phyloP scores from a whole-genome alignment of 345 rosid genomes.

The Melaleuca quinquenervia region DNA sequence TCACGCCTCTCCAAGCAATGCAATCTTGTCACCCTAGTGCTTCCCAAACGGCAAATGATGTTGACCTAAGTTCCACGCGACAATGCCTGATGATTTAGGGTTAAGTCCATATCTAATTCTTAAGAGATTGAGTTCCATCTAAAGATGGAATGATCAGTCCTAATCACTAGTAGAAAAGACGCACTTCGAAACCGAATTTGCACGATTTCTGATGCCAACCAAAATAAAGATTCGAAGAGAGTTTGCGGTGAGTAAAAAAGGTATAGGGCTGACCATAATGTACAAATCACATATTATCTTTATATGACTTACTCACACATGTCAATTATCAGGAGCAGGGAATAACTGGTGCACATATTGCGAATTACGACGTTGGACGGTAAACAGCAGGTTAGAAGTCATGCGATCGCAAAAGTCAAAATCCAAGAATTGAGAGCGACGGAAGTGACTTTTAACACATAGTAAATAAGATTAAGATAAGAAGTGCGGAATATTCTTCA shows the following conservation, averaged over 20 bases:
- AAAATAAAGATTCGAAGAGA: background rate
- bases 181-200: background rate
- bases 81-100: background rate
- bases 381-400: background rate
- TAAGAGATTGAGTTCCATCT: background rate
- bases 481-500: background rate
- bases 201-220: background rate
- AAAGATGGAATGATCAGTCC: no score
- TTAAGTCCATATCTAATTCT: background rate
- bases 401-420: background rate
- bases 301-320: background rate
- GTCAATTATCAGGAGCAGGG: background rate
- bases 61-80: background rate
- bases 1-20: background rate
- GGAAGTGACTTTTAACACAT: background rate
- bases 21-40: background rate
- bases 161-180: background rate
- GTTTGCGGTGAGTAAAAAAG: background rate
- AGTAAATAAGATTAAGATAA: background rate
- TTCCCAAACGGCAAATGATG: background rate
- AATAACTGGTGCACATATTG: background rate
- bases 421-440: background rate
- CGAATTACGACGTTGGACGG: background rate
- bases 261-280: background rate
- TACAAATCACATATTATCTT: background rate